Evolutionary conservation across 257 asterid species (phyloP), one percentile per base, ranked within the genome.

Genomic region (Mitragyna speciosa): DNA sequence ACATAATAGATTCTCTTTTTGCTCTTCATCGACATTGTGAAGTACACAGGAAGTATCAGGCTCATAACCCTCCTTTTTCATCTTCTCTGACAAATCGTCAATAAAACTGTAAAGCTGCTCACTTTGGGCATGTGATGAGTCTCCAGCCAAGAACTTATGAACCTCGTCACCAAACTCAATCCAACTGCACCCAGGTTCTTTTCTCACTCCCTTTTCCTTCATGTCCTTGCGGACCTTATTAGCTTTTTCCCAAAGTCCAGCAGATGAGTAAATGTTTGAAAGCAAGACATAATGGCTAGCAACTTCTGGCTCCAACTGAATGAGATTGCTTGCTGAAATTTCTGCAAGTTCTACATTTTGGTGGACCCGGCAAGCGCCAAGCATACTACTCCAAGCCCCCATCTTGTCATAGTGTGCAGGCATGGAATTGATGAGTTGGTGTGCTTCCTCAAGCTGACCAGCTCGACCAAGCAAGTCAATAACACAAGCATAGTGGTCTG

Each of bases 111-210:
- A 88, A 4, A 94, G 89, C 81, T 81, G 85, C 86, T 91, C 87
- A 26, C 89, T 90, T 79, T 92, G 91, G 12, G 91, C 88, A 82
- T 92, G 95, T 15, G 84, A 84, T 28, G 73, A 83, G 80, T 94
- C 98, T 59, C 98, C 96, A 17, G 97, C 97, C 83, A 89, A 63
- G 74, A 94, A 94, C 87, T 87, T 89, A 81, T 93, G 98, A 61
- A 93, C 96, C 85, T 85, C 88, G 16, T 88, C 89, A 7, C 87
- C 90, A 19, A 78, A 84, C 85, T 90, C 95, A 30, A 93, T 91
- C 97, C 97, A 93, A 84, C 97, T 94, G 87, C 94, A 90, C 20
- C 97, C 97, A 0, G 98, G 96, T 67, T 91, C 98, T 83, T 95
- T 95, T 81, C 79, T 90, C 36, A 91, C 93, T 64, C 98, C 91